Evolutionary conservation across 2,329 filamentous ascomycete species (phyloP), one percentile per base, ranked within the genome.

Genomic region (Claviceps lovelessii): DNA sequence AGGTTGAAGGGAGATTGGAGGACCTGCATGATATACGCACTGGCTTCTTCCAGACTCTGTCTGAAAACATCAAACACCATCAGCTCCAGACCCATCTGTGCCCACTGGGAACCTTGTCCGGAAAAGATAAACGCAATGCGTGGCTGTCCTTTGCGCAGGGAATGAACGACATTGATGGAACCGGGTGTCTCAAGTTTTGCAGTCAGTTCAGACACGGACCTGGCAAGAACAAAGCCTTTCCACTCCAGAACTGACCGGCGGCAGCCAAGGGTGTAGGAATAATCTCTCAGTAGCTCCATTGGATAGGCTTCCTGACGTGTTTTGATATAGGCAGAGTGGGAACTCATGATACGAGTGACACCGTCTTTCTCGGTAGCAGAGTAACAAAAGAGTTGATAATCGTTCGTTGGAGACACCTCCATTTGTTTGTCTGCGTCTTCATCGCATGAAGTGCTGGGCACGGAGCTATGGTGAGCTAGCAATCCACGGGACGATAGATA

Each of bases 171-270:
- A 2, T 53, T n/a, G 5, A 53, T 48, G 1, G 61, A 56, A 17
- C 63, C 58, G 13, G 60, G 39, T 13, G 29, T 49, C 13, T 58
- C 48, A 37, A 72, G 59, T 31, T 69, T 64, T 1, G 49, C 42
- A 9, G 59, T 48, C 5, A 78, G 66, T 4, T 72, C 67, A 1
- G 59, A 50, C 1, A 57, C 53, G 3, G 68, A 69, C 10, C 58
- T 61, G 5, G 73, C 71, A 37, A 73, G 64, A 3, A 72, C 58
- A 3, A 68, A 67, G 3, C 64, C 58, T 53, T 68, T 75, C 71
- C 72, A 76, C 54, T 73, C 70, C 15, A 77, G 57, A 7, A 58
- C 63, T 0, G 75, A 76, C 15, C 75, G 70, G 3, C 75, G 73
- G 41, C 67, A 71, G 29, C 63, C 66, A 17, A 76, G 64, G 0